Base-by-base conservation (phyloP, 2,329 filamentous ascomycete species). In the Clonostachys rosea region DNA sequence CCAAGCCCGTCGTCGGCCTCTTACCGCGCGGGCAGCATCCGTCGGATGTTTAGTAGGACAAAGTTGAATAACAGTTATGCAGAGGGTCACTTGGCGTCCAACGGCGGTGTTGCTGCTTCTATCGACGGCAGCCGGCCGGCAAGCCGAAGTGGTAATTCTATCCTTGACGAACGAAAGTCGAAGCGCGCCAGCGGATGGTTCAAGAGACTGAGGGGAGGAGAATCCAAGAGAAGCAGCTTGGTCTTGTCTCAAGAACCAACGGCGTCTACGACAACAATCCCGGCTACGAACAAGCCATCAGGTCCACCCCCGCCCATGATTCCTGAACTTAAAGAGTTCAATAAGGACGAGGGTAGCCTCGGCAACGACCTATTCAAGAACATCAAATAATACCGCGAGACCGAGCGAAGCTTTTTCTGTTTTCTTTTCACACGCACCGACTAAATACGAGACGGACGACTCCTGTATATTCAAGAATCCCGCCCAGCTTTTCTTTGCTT, bases 291-390 rank as follows among this genome's bases (percentile, higher is more conserved):
- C 24, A 72, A 71, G 51, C 61, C 68, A 6, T 52, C 60, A 35
- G 75, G 74, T 11, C 78, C 79, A 9, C 79, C 79, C 47, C 77
- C 79, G 36, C 79, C 79, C 20, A 81, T 76, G 76, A 82, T 83
- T 44, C 79, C 79, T 17, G 79, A 83, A 58, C 66, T 83, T 44
- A 69, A 64, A 55, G 70, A 74, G 43, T 66, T 81, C 47, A 70
- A 79, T 55, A 70, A 74, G 47, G 69, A 78, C 40, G 68, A 70
- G 7, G 69, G 66, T 40, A 66, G 65, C 47, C 63, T 78, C 34
- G 76, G 76, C 13, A 41, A 43, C 44, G 77, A 82, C 51, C 64
- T 83, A 34, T 83, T 83, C 62, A 81, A 80, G 58, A 70, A 76
- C 52, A 82, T 83, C 60, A 79, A 79, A 58, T 81, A 69, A 65